These are phyloP conservation scores for Infundibulicybe gibba DNA, from an alignment of 768 basidiomycete genomes.

Conservation along the genomic window DNA sequence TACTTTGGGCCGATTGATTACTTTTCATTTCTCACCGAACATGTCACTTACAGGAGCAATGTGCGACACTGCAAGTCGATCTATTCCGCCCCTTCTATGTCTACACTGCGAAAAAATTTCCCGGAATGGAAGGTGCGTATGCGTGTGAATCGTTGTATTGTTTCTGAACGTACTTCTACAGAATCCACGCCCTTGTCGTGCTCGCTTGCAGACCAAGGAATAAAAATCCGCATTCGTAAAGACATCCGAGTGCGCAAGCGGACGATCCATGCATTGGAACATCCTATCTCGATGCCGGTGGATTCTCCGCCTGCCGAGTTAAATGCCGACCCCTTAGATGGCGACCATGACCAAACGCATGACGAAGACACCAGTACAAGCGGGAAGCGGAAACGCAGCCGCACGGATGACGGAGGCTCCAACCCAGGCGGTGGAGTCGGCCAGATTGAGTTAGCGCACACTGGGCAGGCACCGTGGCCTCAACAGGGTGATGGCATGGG, in stretches of 20 bases:
- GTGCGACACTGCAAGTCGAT: constrained; percentile 91
- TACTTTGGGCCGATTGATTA: too few species aligned
- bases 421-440: not conserved
- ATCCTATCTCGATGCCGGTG: constrained; percentile 20
- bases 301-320: constrained; percentile 2
- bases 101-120: constrained; percentile 95
- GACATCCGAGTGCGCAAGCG: constrained; percentile 84
- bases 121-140: constrained; percentile 85
- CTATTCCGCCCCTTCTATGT: constrained; percentile 90
- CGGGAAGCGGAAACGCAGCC: not conserved
- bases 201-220: constrained; percentile 91
- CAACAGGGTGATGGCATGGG: not conserved
- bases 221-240: constrained; percentile 92
- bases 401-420: constrained; percentile 1
- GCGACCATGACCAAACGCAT: constrained; percentile 1
- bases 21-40: not conserved
- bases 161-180: constrained; percentile 20
- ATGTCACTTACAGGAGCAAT: constrained; percentile 50
- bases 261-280: constrained; percentile 40
- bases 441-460: not conserved
- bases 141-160: not conserved
- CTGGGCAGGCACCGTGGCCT: not conserved
- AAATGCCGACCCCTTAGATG: not conserved
- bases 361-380: not conserved
- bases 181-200: constrained; percentile 89